Conservation (phyloP, 2,329 filamentous ascomycete species). For the Blastomyces gilchristii region DNA sequence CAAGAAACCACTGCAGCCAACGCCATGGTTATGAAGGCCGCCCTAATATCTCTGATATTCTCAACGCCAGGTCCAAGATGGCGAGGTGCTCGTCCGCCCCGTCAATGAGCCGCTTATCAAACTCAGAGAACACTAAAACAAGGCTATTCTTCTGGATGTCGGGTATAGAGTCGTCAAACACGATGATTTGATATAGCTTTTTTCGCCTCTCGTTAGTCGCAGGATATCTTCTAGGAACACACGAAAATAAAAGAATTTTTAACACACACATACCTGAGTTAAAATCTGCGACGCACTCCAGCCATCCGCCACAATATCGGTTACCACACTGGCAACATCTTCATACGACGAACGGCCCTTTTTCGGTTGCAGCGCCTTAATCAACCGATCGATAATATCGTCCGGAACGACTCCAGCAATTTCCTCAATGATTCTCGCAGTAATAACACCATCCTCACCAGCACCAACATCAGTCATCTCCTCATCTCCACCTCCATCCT, state of each 20-base stretch:
- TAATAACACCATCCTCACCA: slow-evolving; percentile 45
- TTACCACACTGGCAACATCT: slow-evolving; percentile 65
- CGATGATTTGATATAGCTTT: slow-evolving; percentile 68
- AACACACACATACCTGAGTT: slow-evolving; percentile 50
- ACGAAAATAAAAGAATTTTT: not conserved
- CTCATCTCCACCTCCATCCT: slow-evolving; percentile 45
- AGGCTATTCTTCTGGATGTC: slow-evolving; percentile 87
- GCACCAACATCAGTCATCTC: slow-evolving; percentile 44
- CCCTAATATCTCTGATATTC: slow-evolving; percentile 63
- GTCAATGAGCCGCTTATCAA: slow-evolving; percentile 89
- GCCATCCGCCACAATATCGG: slow-evolving; percentile 87
- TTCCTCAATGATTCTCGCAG: slow-evolving; percentile 74
- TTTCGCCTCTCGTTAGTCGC: slow-evolving; percentile 12
- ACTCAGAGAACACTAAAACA: slow-evolving; percentile 78
- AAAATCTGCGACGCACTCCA: slow-evolving; percentile 92
- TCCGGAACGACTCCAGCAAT: slow-evolving; percentile 91
- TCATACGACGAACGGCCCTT: slow-evolving; percentile 57
- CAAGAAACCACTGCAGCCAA: not conserved
- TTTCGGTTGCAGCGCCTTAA: slow-evolving; percentile 65
- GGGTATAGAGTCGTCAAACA: slow-evolving; percentile 73
- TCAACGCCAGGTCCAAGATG: slow-evolving; percentile 72
- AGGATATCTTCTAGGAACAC: not conserved
- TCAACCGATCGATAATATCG: slow-evolving; percentile 57
- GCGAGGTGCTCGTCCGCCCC: slow-evolving; percentile 91
- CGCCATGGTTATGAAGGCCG: slow-evolving; percentile 10